Conservation (phyloP, 177 flowering plant species). For the Vitis hybrid region DNA sequence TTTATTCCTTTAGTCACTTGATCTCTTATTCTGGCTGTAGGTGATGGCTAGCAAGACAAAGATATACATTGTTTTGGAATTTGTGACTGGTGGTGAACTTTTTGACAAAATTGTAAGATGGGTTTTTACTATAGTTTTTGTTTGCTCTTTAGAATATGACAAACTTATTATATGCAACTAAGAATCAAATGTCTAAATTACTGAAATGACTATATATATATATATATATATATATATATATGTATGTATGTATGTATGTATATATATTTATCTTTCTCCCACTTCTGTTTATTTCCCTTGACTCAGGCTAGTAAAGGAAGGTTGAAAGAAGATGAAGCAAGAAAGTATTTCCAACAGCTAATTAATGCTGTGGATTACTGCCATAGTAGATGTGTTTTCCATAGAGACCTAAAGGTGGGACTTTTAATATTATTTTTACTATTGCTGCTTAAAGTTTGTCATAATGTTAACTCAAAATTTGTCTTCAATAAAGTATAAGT, state of each 20-base stretch:
- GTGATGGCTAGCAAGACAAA: slow-evolving; percentile 99
- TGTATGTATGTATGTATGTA: no score
- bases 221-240: background rate
- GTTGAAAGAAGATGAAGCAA: slow-evolving; percentile 97
- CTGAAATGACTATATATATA: background rate
- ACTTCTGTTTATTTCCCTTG: slow-evolving; percentile 6
- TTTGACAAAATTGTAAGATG: slow-evolving; percentile 90
- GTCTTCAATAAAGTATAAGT: background rate
- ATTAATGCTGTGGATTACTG: slow-evolving; percentile 97
- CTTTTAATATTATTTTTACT: background rate
- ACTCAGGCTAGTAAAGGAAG: slow-evolving; percentile 80
- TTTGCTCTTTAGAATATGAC: background rate
- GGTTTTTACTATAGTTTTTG: background rate
- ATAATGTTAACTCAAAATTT: background rate
- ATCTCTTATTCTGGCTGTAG: slow-evolving; percentile 32
- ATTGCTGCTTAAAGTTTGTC: background rate
- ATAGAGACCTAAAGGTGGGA: slow-evolving; percentile 89
- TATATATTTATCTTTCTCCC: background rate
- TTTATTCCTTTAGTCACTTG: background rate
- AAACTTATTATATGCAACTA: background rate
- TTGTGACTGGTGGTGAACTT: slow-evolving; percentile 95
- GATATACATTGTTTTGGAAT: slow-evolving; percentile 90
- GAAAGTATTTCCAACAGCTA: slow-evolving; percentile 95
- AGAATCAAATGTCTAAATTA: background rate
- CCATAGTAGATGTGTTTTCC: slow-evolving; percentile 98